Percentiles rank a stretch among this genome's conserved stretches.
Evolutionary conservation across 768 basidiomycete genomes (phyloP).

Genomic region (Pleurotus tuber-regium): DNA sequence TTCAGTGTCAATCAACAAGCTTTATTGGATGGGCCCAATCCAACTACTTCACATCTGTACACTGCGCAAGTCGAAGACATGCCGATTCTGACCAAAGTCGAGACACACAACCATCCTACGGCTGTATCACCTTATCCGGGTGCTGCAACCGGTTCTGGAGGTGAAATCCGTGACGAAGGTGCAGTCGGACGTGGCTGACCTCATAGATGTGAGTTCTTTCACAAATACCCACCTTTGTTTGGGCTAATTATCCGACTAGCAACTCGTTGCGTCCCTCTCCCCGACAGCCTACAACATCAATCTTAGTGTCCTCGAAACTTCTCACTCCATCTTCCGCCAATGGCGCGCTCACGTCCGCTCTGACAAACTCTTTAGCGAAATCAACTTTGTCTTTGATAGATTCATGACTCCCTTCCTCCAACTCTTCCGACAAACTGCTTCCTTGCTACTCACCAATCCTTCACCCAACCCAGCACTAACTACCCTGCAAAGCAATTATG

Average conservation of each 20-base stretch:
- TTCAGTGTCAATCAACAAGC: constrained; percentile 66
- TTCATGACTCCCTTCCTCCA: constrained; percentile 85
- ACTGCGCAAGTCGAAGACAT: constrained; percentile 61
- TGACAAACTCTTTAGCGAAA: constrained; percentile 82
- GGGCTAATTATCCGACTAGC: constrained; percentile 45
- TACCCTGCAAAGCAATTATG: constrained; percentile 41
- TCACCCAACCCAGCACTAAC: too few relatives aligned
- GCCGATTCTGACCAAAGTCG: constrained; percentile 94
- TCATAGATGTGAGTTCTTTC: constrained; percentile 75
- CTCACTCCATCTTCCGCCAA: constrained; percentile 91
- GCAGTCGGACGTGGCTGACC: constrained; percentile 91
- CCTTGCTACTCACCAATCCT: constrained; percentile 44
- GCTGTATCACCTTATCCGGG: constrained; percentile 98
- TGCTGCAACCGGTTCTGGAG: constrained; percentile 96
- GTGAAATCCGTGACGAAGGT: constrained; percentile 98
- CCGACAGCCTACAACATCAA: constrained; percentile 80
- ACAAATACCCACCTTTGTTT: constrained; percentile 1
- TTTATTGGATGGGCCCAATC: too few relatives aligned
- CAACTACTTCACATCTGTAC: too few relatives aligned
- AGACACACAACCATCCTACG: constrained; percentile 99
- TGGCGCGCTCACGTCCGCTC: constrained; percentile 93
- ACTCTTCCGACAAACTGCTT: constrained; percentile 70
- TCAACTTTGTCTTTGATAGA: constrained; percentile 84
- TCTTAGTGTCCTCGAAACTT: constrained; percentile 87
- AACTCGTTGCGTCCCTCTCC: constrained; percentile 85